phyloP scores from a whole-genome alignment of 345 rosid species.

The Hypericum perforatum region DNA sequence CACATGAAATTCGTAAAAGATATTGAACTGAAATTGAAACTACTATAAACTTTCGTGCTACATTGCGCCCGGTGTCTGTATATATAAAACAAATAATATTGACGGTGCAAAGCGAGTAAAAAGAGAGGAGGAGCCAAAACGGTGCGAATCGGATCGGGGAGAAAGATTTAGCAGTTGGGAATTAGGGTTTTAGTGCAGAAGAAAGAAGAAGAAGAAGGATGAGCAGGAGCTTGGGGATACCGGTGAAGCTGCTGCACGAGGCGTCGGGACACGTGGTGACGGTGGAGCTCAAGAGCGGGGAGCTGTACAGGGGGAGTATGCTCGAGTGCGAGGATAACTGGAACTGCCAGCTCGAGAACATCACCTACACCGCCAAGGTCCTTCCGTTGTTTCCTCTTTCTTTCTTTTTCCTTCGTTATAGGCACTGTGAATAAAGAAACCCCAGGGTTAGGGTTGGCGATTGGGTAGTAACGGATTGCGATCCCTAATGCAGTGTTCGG shows the following conservation, averaged over 20 bases:
- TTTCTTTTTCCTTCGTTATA: no score
- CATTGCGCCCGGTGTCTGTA: no score
- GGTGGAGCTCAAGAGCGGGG: slow-evolving; percentile 83
- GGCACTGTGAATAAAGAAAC: no score
- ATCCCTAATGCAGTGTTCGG: no score
- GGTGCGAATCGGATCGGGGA: not conserved
- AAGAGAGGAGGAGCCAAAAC: not conserved
- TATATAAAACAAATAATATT: no score
- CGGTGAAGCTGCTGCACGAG: slow-evolving; percentile 82
- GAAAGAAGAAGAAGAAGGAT: slow-evolving; percentile 15
- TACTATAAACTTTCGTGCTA: no score
- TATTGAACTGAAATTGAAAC: no score
- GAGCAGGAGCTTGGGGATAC: slow-evolving; percentile 85
- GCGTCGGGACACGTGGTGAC: slow-evolving; percentile 77
- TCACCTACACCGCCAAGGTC: slow-evolving; percentile 74
- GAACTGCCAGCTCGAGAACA: slow-evolving; percentile 83
- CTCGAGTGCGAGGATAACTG: slow-evolving; percentile 88
- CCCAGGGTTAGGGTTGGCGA: no score
- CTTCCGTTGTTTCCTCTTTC: not conserved
- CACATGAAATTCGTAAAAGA: no score
- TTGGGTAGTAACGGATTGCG: no score
- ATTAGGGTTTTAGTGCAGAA: slow-evolving; percentile 5
- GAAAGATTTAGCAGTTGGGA: not conserved
- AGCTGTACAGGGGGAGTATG: slow-evolving; percentile 85
- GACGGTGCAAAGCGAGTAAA: no score